Evolutionary conservation across 2,329 filamentous ascomycete species (phyloP), one percentile per base, ranked within the genome.

Genomic region (Xylaria sp.): DNA sequence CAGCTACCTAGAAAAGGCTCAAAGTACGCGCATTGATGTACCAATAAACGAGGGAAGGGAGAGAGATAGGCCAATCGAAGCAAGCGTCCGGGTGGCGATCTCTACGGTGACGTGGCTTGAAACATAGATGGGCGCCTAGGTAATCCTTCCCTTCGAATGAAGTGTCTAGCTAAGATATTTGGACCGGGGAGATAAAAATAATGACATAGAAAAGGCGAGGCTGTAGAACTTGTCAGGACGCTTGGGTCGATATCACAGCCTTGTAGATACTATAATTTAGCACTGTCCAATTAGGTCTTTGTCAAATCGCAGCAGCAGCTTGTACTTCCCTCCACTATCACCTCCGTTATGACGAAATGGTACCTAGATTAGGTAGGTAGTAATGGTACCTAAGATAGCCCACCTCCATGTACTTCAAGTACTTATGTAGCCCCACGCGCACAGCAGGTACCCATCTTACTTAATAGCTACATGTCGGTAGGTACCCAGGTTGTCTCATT

Each of bases 191-290:
- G 21, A 35, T 53, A 59, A 51, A 32, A 12, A 53, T 16, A 53
- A 60, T 6, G 57, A 37, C 64, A 51, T 61, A 55, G 48, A 65
- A 70, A 35, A 40, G 58, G 59, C 61, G 35, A 71, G 68, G 69
- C 67, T 68, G 61, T 13, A 40, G 25, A 57, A 29, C 47, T 60
- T 48, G 50, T 57, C 10, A 37, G n/a, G n/a, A 42, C 21, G 51
- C 55, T 35, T 12, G 47, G 40, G 32, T 63, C 16, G 44, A 40
- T 8, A 50, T 66, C 47, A 58, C 57, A 71, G 69, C 69, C 69
- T 70, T 65, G 67, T 66, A 44, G 1, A 42, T 40, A 23, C 47
- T 55, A 66, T 48, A 50, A 63, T 58, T 60, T 50, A 32, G 47
- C 40, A 54, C 58, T 25, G 40, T 60, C 62, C 59, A 66, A 70